phyloP scores from a whole-genome alignment of 495 filamentous ascomycete species.

The Apiosordaria backusii region DNA sequence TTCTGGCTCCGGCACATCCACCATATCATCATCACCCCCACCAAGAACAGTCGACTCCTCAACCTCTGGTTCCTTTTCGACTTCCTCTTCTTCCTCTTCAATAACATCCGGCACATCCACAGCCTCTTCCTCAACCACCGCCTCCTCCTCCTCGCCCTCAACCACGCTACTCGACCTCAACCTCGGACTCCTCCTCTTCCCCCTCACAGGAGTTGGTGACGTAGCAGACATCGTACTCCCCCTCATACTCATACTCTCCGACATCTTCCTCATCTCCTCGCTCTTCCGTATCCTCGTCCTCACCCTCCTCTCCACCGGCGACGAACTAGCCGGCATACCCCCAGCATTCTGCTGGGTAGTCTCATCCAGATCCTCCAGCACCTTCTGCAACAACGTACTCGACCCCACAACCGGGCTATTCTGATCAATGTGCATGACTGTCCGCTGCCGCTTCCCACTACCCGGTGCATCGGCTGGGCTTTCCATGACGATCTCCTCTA shows the following conservation, averaged over 20 bases:
- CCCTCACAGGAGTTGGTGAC: neutral
- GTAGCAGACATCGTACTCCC: neutral
- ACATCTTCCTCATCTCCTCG: constrained; percentile 4
- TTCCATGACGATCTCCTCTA: constrained; percentile 10
- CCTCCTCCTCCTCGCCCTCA: neutral
- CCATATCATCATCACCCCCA: neutral
- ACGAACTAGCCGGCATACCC: constrained; percentile 1
- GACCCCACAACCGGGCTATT: constrained; percentile 6
- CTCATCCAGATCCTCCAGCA: constrained; percentile 8
- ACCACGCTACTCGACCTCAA: neutral
- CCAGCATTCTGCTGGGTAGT: neutral
- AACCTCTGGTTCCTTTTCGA: neutral
- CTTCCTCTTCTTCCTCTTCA: neutral
- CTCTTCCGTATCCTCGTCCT: constrained; percentile 10
- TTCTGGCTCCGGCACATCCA: neutral
- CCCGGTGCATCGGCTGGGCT: constrained; percentile 8
- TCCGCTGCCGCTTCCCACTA: constrained; percentile 3
- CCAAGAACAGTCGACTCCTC: neutral
- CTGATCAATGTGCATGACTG: neutral
- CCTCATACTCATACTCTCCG: constrained; percentile 1
- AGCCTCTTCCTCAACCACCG: neutral
- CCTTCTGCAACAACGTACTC: neutral
- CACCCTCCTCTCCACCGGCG: constrained; percentile 6
- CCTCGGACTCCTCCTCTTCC: neutral
- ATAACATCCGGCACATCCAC: neutral